Evolutionary conservation across 768 basidiomycete species (phyloP).

Genomic region (Boletus tylopilopsis): DNA sequence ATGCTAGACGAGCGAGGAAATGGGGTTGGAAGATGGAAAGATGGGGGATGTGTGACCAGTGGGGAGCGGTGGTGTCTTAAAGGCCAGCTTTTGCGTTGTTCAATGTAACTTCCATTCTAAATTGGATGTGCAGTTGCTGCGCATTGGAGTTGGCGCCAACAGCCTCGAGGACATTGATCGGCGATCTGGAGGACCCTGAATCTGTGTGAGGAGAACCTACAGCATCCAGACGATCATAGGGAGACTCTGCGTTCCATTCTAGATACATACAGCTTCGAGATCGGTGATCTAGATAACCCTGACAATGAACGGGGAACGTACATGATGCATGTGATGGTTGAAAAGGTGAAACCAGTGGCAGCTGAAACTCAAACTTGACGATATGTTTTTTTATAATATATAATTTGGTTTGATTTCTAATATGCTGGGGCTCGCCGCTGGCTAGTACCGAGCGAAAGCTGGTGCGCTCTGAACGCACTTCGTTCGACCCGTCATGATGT

Average conservation of each 20-base stretch:
- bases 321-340: too few species aligned
- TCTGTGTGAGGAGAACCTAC: not conserved
- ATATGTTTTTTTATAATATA: constrained; percentile 2
- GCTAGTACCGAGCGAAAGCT: not conserved
- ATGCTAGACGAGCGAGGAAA: not conserved
- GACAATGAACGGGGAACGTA: too few species aligned
- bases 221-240: too few species aligned
- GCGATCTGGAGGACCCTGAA: not conserved
- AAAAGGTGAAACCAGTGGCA: too few species aligned
- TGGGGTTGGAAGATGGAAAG: not conserved
- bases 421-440: too few species aligned
- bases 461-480: not conserved
- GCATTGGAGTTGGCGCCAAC: not conserved
- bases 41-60: not conserved
- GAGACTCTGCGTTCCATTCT: too few species aligned
- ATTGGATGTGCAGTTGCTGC: too few species aligned
- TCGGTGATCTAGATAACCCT: too few species aligned
- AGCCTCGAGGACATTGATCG: constrained; percentile 4
- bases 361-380: too few species aligned
- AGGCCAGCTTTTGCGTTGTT: not conserved
- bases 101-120: too few species aligned
- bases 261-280: too few species aligned
- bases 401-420: constrained; percentile 12
- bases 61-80: too few species aligned
- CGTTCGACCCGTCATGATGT: not conserved